A percentile compares a stretch with the other conserved stretches of the same genome.
phyloP scores from a whole-genome alignment of 352 stramenopile species.

The Phytopythium ostracodes region DNA sequence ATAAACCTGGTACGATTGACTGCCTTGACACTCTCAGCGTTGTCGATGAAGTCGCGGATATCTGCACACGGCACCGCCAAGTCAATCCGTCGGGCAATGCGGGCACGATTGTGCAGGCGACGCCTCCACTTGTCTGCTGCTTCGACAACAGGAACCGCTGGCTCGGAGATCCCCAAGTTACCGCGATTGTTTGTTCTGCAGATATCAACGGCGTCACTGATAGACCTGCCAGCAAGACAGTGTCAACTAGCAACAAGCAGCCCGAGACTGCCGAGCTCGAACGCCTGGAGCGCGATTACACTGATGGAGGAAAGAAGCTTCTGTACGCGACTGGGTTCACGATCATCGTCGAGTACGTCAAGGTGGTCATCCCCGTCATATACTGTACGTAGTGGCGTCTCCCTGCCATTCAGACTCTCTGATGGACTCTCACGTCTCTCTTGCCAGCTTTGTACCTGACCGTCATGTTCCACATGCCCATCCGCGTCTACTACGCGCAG shows the following conservation, averaged over 20 bases:
- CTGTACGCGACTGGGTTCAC: slow-evolving; percentile 27
- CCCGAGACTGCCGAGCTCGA: not conserved
- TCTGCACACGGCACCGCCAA: no score
- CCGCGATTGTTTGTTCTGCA: not conserved
- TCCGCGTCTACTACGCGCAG: slow-evolving; percentile 26
- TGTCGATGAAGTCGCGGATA: no score
- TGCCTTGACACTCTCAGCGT: no score
- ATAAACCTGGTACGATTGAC: no score
- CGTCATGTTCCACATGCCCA: slow-evolving; percentile 28
- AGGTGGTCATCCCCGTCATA: slow-evolving; percentile 15
- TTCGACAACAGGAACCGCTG: no score
- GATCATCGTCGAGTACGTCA: slow-evolving; percentile 19
- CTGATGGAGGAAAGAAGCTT: slow-evolving; percentile 15
- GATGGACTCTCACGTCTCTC: no score
- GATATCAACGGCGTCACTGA: not conserved
- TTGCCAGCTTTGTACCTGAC: slow-evolving; percentile 19
- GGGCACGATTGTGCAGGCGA: no score
- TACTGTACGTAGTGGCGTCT: slow-evolving; percentile 5
- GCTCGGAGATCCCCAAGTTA: no score
- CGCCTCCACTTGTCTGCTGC: no score
- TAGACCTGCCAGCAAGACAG: not conserved
- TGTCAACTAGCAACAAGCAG: not conserved
- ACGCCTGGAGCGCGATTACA: slow-evolving; percentile 14
- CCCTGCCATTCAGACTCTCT: not conserved
- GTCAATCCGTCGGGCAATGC: no score